Base-by-base conservation (phyloP, 148 eudicot species). In the Oxyria digyna region DNA sequence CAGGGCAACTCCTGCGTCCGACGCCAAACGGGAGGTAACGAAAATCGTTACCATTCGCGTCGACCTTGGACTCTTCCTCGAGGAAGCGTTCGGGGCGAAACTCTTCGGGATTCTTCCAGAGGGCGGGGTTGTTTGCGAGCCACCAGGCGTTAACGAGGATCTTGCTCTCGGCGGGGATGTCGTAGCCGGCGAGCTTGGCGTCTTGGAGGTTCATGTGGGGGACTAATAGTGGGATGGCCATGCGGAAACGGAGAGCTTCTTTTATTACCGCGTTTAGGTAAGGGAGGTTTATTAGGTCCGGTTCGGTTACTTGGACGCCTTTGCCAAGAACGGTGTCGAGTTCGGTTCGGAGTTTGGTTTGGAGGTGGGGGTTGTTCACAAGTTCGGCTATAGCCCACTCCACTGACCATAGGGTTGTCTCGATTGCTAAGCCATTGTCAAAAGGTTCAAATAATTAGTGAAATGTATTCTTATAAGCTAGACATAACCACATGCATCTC, bases 81-180 rank as follows among this genome's bases (percentile, higher is more conserved):
- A 87, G 65, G 72, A 87, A 87, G 68, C 93, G 45, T 78, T 87
- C 93, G 0, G 93, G 93, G 2, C 87, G 76, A 71, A 87, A 87
- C 67, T 78, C 82, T 3, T 72, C 67, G 0, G 93, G 81, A 9
- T 87, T 67, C 37, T 73, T 68, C 93, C 93, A 87, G 75, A 73
- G 74, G 17, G 74, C 81, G 0, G 94, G 94, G 69, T 88, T 85
- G 72, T 88, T 85, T 0, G 85, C 89, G 43, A 85, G 75, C 89
- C 93, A 85, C 94, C 94, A 88, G 1, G 88, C 94, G 38, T 85
- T 88, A 17, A 88, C 89, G 59, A 88, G 78, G 24, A 88, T 80
- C 77, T 85, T 85, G 2, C 79, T 71, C 72, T 88, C 94, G 8
- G 74, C 75, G 4, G 89, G 94, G 13, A 85, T 85, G 2, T 72